Conservation (phyloP, 2,329 filamentous ascomycete species). For the Coniochaeta sp. region DNA sequence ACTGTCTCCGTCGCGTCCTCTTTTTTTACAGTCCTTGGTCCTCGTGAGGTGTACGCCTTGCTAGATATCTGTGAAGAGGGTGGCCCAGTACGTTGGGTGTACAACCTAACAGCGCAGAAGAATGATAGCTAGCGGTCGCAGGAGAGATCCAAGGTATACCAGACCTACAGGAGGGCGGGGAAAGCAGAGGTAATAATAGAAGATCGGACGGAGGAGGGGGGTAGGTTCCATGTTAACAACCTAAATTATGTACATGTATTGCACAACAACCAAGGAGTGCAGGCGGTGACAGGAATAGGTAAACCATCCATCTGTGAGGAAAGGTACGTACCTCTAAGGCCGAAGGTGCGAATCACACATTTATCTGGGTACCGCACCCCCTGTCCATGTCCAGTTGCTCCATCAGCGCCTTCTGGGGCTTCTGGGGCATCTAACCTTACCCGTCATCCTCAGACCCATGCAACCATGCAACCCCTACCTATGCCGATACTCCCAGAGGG, state of each 20-base stretch:
- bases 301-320: neutral
- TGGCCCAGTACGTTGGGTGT: neutral
- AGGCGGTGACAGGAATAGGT: neutral
- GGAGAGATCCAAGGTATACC: neutral
- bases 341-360: neutral
- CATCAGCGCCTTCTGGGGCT: neutral
- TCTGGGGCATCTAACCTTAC: neutral
- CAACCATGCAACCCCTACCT: neutral
- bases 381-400: neutral
- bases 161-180: neutral
- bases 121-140: neutral
- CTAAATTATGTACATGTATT: neutral
- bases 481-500: too few species aligned
- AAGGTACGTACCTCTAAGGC: neutral
- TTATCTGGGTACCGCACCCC: neutral
- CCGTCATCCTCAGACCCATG: neutral
- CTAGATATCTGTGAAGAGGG: neutral
- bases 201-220: neutral
- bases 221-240: too few species aligned
- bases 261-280: neutral
- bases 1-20: neutral
- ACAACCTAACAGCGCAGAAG: neutral
- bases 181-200: neutral
- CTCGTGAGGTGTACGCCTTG: neutral
- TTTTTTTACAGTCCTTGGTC: neutral